Base-by-base conservation (phyloP, 169 alveolate species). In the Pseudocohnilembus persalinus region DNA sequence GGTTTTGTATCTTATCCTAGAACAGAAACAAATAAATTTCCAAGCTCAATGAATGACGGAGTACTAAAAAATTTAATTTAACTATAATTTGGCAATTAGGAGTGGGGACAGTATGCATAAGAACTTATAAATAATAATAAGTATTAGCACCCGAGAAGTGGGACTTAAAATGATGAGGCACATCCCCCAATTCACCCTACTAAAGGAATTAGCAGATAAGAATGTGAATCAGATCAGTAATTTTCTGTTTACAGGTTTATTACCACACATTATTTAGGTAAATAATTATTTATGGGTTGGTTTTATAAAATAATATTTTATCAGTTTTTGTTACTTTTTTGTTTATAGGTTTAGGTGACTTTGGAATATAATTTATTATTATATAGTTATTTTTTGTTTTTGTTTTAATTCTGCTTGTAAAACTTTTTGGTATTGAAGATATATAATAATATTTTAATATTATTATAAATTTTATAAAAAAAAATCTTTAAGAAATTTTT, bases 171-270 rank as follows among this genome's bases (percentile, higher is more conserved):
- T 92, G 99, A 99, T 90, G 94, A 98, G 82, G 99, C 99, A 1
- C 99, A 99, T 92, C 99, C 99, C 29, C 99, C 99, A 0, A 99
- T 99, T 34, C 99, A 99, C 90, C 99, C 99, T 0, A 99, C 98
- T n/a, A 98, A 98, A 90, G 88, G 88, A 81, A 93, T 97, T 74
- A 72, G 89, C 82, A 89, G 94, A 88, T 90, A 89, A 63, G 93
- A 91, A 24, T 91, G 96, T 73, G 88, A 93, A 34, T 84, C 93
- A 78, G 91, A 88, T 83, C 91, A 91, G 49, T 96, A 95, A 83
- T 97, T 98, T 98, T 88, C 82, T 32, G 92, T 97, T 26, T 97
- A 98, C 91, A 97, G 96, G 76, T 83, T 96, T n/a, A 93, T 97
- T 26, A 82, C 97, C 29, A 92, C 98, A 76, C 99, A 96, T 89